Evolutionary conservation across 805 yeast species (phyloP), one percentile per base, ranked within the genome.

Genomic region (Starmera dryadoides): DNA sequence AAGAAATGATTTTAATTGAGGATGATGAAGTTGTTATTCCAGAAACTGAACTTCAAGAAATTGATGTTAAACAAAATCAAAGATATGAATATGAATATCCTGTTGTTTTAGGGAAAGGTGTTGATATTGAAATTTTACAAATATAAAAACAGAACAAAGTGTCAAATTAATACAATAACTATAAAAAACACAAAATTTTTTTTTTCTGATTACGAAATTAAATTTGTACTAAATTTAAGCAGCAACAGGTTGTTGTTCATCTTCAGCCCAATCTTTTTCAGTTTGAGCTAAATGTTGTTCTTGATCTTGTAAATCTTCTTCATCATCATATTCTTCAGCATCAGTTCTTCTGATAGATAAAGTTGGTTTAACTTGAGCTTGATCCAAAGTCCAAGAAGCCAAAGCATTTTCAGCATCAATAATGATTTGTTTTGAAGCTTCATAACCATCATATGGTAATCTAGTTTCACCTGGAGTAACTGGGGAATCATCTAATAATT

Each of bases 401-500:
- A 84, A 72, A 41, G 93, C 88, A 49, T 77, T 79, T 66, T 84
- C 94, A 48, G 88, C 86, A 57, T 84, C 94, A 52, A 84, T 79
- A 55, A 84, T 83, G 62, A 84, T 84, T 67, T 84, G 94, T 68
- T 83, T 84, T 32, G 91, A 81, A 35, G 91, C 88, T 63, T 84
- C 93, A 62, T 83, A 84, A 51, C 94, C 94, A 55, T 84, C 94
- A 61, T 84, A 84, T 42, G 89, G 83, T 31, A 89, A 83, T 77
- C 93, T 81, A 36, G 91, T 83, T 69, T 85, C 95, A 71, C 95
- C 95, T 43, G 95, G 95, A 43, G 91, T 83, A 38, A 85, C 91
- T 45, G 93, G 85, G 46, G 86, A 68, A 56, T 84, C 93, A 57
- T 85, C 94, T 58, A 86, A 71, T 58, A 86, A 73, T 66, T 84